Conservation (phyloP, 148 eudicot species). For the Rhododendron molle region DNA sequence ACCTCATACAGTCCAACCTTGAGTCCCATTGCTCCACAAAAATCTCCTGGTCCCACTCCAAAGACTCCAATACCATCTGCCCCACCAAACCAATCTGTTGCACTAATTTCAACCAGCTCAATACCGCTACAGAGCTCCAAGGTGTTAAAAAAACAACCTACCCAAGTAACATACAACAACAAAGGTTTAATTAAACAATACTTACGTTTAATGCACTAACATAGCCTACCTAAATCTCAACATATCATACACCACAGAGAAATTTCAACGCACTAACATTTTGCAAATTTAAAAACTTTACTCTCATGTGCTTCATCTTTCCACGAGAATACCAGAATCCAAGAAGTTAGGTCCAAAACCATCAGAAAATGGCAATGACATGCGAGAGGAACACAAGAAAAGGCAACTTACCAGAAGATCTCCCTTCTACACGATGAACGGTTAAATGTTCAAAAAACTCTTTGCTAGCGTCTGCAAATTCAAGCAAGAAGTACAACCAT, state of each 20-base stretch:
- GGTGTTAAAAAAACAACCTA: too few relatives aligned
- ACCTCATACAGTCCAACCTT: too few relatives aligned
- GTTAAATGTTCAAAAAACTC: conserved; percentile 49
- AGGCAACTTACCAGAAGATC: conserved; percentile 15
- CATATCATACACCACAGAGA: not conserved
- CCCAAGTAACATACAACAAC: too few relatives aligned
- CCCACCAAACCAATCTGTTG: too few relatives aligned
- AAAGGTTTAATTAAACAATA: too few relatives aligned
- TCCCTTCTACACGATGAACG: conserved; percentile 14
- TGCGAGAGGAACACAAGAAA: not conserved
- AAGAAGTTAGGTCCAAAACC: not conserved
- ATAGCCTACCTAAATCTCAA: not conserved
- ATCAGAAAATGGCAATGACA: not conserved
- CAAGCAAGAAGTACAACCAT: not conserved
- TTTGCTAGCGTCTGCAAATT: conserved; percentile 47
- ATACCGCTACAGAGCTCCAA: too few relatives aligned
- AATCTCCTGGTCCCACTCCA: too few relatives aligned
- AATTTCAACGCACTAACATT: not conserved
- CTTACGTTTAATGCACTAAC: too few relatives aligned
- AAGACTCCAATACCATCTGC: too few relatives aligned
- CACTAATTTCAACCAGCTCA: too few relatives aligned
- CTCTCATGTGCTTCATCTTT: not conserved
- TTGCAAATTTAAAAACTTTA: not conserved
- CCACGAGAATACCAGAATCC: not conserved
- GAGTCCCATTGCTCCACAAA: too few relatives aligned